A percentile compares a stretch with the other conserved stretches of the same genome.
Evolutionary conservation across 1,284 basidiomycete species (phyloP).

Genomic region (Lentinus polychrous): DNA sequence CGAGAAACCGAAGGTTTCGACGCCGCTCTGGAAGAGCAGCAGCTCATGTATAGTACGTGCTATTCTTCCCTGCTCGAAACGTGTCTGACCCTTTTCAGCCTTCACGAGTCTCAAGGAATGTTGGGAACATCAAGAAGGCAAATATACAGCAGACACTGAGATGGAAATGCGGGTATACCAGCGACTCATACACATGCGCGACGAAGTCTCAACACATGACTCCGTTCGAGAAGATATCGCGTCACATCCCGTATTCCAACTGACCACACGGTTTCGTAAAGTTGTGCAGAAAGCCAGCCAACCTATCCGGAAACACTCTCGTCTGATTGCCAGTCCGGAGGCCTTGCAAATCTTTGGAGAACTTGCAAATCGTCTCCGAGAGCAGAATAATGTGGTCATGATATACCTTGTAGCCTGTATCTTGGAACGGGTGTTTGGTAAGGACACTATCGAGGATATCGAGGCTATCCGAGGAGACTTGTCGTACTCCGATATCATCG

Average conservation of each 20-base stretch:
- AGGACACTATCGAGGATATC: slow-evolving; percentile 68
- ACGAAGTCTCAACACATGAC: slow-evolving; percentile 76
- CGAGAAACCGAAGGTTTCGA: slow-evolving; percentile 58
- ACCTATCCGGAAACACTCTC: slow-evolving; percentile 63
- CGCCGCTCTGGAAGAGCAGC: slow-evolving; percentile 77
- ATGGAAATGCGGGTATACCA: slow-evolving; percentile 96
- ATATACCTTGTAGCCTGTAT: slow-evolving; percentile 73
- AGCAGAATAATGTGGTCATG: slow-evolving; percentile 58
- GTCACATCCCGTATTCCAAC: slow-evolving; percentile 69
- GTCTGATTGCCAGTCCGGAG: slow-evolving; percentile 51
- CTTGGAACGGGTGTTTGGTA: slow-evolving; percentile 63
- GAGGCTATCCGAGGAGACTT: slow-evolving; percentile 63
- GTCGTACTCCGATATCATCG: slow-evolving; percentile 68
- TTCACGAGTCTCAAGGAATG: slow-evolving; percentile 89
- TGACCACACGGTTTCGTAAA: slow-evolving; percentile 75
- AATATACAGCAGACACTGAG: slow-evolving; percentile 72
- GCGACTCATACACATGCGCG: slow-evolving; percentile 84
- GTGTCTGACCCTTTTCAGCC: slow-evolving; percentile 37
- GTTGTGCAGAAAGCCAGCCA: slow-evolving; percentile 78
- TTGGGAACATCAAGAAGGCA: slow-evolving; percentile 78
- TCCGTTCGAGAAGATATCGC: slow-evolving; percentile 73
- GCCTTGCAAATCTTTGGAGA: slow-evolving; percentile 65
- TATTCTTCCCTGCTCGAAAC: background rate
- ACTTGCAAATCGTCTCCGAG: slow-evolving; percentile 46
- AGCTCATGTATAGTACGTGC: slow-evolving; percentile 80